Evolutionary conservation across 2,329 filamentous ascomycete genomes (phyloP), one percentile per base, ranked within the genome.

Genomic region (Shiraia sp.): DNA sequence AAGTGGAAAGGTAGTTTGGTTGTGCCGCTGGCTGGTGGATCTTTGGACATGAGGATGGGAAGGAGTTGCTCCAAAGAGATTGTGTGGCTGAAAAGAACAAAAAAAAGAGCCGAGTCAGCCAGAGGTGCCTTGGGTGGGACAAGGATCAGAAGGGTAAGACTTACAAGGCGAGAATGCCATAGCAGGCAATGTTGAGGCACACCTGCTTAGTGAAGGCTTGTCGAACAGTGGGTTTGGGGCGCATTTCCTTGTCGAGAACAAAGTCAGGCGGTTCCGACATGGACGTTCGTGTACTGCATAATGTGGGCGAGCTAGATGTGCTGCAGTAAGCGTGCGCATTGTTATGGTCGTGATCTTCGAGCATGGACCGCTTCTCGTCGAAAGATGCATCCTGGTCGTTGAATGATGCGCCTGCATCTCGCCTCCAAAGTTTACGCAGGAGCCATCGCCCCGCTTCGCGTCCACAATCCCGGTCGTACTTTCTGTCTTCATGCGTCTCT

Each of bases 51-150:
- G 56, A 99, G 90, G 2, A 96, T 88, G 0, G 93, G 92, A 57
- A 97, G 85, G 34, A 97, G 80, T 63, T 96, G 88, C 70, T 99
- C 93, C 58, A 95, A 93, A 0, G 91, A 95, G 72, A 99, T 96
- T 10, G 92, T 96, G 73, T 97, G 92, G 74, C 91, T 96, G 61
- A 28, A 48, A 23, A 25, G 22, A 14, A 13, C 23, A 45, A 53
- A 47, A 54, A 40, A 59, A 36, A 55, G 54, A 45, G 49, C 35
- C 42, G 53, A 28, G n/a, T 57, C n/a, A n/a, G n/a, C n/a, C n/a
- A n/a, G n/a, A n/a, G n/a, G n/a, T n/a, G n/a, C n/a, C n/a, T n/a
- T n/a, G n/a, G n/a, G n/a, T n/a, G n/a, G n/a, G n/a, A n/a, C n/a
- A n/a, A n/a, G n/a, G n/a, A 42, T 40, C 47, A 36, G 16, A 32